Evolutionary conservation across 192 early-diverging fungal genomes (phyloP).

Genomic region (Chytriomyces hyalinus): DNA sequence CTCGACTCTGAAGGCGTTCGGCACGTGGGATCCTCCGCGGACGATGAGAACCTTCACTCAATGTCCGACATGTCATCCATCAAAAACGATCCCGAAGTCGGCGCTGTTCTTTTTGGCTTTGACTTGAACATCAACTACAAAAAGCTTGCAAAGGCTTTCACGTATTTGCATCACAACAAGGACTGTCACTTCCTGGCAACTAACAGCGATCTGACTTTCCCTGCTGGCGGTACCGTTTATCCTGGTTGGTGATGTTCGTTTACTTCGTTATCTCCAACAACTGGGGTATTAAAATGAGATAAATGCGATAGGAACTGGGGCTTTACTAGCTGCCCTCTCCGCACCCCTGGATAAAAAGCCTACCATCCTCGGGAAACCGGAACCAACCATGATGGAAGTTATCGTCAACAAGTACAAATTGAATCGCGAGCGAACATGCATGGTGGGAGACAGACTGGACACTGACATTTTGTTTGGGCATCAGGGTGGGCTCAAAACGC

Average conservation of each 20-base stretch:
- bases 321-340: constrained; percentile 75
- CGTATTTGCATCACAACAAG: constrained; percentile 75
- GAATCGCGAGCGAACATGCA: constrained; percentile 81
- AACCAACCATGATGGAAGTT: constrained; percentile 90
- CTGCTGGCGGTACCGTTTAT: constrained; percentile 72
- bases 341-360: constrained; percentile 82
- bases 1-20: constrained; percentile 79
- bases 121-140: constrained; percentile 91
- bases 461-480: constrained; percentile 97
- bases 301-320: constrained; percentile 71
- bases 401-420: constrained; percentile 84
- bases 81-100: constrained; percentile 70
- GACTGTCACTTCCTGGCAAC: constrained; percentile 88
- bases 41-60: constrained; percentile 55
- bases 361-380: constrained; percentile 89
- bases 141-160: constrained; percentile 91
- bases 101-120: constrained; percentile 92
- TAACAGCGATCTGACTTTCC: constrained; percentile 91
- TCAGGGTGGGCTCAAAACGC: constrained; percentile 79
- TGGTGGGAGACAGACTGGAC: constrained; percentile 95
- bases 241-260: constrained; percentile 58
- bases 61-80: constrained; percentile 62
- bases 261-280: not conserved
- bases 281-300: not conserved
- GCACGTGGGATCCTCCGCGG: constrained; percentile 59